These are phyloP conservation scores for Chlorophyllum brunneum DNA, from an alignment of 768 basidiomycete species.

Conservation along the genomic window DNA sequence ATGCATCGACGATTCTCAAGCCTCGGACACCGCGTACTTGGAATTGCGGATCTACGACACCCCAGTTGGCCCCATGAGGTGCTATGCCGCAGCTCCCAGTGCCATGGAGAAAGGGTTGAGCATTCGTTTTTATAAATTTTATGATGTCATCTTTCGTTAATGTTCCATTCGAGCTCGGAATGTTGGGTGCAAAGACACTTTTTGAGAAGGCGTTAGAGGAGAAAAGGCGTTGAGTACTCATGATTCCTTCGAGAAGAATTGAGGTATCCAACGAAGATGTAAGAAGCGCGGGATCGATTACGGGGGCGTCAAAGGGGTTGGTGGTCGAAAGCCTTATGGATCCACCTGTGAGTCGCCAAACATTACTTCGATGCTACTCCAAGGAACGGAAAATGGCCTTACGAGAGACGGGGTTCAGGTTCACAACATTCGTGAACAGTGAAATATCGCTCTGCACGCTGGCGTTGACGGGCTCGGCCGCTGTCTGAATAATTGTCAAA, in stretches of 20 bases:
- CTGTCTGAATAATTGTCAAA: no score
- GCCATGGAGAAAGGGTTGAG: not conserved
- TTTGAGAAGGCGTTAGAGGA: conserved; percentile 15
- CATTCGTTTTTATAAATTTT: not conserved
- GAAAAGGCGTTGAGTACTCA: conserved; percentile 17
- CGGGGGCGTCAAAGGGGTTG: conserved; percentile 36
- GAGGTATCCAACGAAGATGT: conserved; percentile 17
- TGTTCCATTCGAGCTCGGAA: conserved; percentile 7
- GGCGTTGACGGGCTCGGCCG: no score
- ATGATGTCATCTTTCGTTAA: conserved; percentile 4
- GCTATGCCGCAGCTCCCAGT: conserved; percentile 1
- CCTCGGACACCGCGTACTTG: not conserved
- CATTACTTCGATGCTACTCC: not conserved
- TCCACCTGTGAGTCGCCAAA: conserved; percentile 12
- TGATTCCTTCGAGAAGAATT: conserved; percentile 20
- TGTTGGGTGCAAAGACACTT: conserved; percentile 10
- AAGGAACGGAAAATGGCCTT: not conserved
- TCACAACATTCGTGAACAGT: not conserved
- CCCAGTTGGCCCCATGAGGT: conserved; percentile 1
- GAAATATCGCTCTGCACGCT: no score
- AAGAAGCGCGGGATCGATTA: conserved; percentile 35
- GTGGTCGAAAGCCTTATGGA: conserved; percentile 30
- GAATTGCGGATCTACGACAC: conserved; percentile 8
- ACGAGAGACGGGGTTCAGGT: not conserved
- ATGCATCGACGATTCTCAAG: conserved; percentile 9